A percentile compares a stretch with the other conserved stretches of the same genome.
Conservation (phyloP, 129 eudicot genomes). For the Lactuca saligna region DNA sequence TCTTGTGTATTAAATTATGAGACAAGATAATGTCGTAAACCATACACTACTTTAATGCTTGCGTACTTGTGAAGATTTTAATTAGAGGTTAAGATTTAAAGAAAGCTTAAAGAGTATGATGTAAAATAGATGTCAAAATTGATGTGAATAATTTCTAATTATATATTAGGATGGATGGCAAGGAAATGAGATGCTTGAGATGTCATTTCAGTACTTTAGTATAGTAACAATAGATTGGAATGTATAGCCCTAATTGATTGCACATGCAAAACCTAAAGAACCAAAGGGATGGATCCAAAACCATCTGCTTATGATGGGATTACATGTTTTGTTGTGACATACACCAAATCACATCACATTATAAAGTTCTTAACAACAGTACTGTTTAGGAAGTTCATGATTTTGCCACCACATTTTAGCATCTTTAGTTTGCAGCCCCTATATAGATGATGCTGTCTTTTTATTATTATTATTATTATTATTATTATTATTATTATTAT, state of each 20-base stretch:
- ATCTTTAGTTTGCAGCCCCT: too few relatives aligned
- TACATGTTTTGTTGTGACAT: conserved; percentile 4
- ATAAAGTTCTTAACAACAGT: too few relatives aligned
- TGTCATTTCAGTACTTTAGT: conserved; percentile 31
- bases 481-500: too few relatives aligned
- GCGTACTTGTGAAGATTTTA: conserved; percentile 2
- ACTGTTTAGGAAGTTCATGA: too few relatives aligned
- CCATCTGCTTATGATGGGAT: conserved; percentile 18
- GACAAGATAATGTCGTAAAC: background rate
- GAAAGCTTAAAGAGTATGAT: background rate
- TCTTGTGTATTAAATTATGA: background rate
- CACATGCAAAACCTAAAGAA: conserved; percentile 28
- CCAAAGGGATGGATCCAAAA: conserved; percentile 26
- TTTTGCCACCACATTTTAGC: too few relatives aligned
- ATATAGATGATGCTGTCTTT: too few relatives aligned
- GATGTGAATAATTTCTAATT: conserved; percentile 17
- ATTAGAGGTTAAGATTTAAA: background rate
- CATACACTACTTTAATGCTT: conserved; percentile 1
- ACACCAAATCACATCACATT: conserved; percentile 20
- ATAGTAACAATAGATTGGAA: conserved; percentile 22
- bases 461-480: too few relatives aligned
- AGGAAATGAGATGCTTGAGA: conserved; percentile 36
- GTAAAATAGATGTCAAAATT: background rate
- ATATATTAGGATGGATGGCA: conserved; percentile 34
- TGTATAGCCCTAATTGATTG: conserved; percentile 26